A percentile compares a stretch with the other conserved stretches of the same genome.
These are phyloP conservation scores for sweet orange (Citrus sinensis) DNA, from an alignment of 345 rosid genomes.

Conservation along the genomic window DNA sequence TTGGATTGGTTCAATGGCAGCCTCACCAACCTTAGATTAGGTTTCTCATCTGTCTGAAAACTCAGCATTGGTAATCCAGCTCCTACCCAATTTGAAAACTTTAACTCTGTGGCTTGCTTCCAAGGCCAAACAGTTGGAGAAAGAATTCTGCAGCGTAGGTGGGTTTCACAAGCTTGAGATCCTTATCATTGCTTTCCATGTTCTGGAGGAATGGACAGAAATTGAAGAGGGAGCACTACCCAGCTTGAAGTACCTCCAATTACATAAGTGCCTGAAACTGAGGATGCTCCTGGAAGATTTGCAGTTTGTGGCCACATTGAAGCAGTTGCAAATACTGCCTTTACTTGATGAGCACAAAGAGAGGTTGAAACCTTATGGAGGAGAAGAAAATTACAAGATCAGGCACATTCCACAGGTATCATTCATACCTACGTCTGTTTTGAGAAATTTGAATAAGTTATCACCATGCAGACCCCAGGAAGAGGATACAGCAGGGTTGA, in stretches of 20 bases:
- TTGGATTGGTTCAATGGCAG: constrained; percentile 32
- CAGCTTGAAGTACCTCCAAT: constrained; percentile 27
- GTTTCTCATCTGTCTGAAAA: constrained; percentile 33
- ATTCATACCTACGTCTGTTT: constrained; percentile 22
- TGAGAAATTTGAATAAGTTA: neutral
- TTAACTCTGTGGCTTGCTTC: constrained; percentile 33
- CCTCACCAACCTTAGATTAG: constrained; percentile 30
- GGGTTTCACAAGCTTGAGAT: constrained; percentile 40
- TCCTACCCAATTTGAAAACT: constrained; percentile 29
- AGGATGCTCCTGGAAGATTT: constrained; percentile 43
- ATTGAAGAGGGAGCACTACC: constrained; percentile 41
- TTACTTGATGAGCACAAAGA: constrained; percentile 33
- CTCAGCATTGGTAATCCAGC: constrained; percentile 31
- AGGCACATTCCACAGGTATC: constrained; percentile 27
- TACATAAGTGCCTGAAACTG: constrained; percentile 28
- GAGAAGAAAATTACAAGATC: constrained; percentile 39
- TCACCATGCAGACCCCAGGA: neutral
- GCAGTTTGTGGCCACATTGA: constrained; percentile 35
- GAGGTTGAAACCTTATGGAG: constrained; percentile 37
- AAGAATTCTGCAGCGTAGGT: constrained; percentile 37
- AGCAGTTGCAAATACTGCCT: constrained; percentile 27
- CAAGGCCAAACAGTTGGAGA: constrained; percentile 28
- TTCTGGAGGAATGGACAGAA: constrained; percentile 38
- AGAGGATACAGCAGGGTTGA: neutral
- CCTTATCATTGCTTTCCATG: constrained; percentile 33